These are phyloP conservation scores for Diophrys appendiculata DNA, from an alignment of 73 alveolate species.

Conservation along the genomic window DNA sequence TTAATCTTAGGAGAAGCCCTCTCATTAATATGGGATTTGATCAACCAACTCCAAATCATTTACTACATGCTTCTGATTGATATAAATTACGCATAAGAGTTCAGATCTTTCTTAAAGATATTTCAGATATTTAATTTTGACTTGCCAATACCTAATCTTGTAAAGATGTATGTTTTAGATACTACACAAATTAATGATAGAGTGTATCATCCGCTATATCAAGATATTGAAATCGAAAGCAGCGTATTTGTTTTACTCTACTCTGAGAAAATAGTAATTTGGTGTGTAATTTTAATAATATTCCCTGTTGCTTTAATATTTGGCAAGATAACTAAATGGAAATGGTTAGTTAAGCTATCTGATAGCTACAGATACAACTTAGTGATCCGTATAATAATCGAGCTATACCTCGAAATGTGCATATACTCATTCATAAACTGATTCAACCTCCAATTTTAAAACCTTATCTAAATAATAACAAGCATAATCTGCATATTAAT, in stretches of 20 bases:
- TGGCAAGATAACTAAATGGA: neutral
- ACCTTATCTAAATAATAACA: no score
- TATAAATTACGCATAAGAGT: neutral
- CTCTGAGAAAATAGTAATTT: no score
- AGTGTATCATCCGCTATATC: neutral
- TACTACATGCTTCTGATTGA: neutral
- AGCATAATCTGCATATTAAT: no score
- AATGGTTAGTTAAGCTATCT: neutral
- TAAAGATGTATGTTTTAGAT: neutral
- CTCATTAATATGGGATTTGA: neutral
- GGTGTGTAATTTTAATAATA: neutral
- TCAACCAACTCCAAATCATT: neutral
- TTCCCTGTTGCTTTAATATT: neutral
- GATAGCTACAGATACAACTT: no score
- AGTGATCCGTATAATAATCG: no score
- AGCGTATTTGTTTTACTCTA: no score
- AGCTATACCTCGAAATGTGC: no score
- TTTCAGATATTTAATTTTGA: constrained; percentile 1
- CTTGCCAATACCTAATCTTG: neutral
- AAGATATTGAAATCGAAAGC: no score
- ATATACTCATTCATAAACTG: neutral
- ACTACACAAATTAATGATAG: neutral
- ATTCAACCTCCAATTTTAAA: no score
- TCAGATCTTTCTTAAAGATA: neutral
- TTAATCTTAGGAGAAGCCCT: constrained; percentile 5